Conservation (phyloP, 1,284 basidiomycete species). For the Polyporus tsugae region DNA sequence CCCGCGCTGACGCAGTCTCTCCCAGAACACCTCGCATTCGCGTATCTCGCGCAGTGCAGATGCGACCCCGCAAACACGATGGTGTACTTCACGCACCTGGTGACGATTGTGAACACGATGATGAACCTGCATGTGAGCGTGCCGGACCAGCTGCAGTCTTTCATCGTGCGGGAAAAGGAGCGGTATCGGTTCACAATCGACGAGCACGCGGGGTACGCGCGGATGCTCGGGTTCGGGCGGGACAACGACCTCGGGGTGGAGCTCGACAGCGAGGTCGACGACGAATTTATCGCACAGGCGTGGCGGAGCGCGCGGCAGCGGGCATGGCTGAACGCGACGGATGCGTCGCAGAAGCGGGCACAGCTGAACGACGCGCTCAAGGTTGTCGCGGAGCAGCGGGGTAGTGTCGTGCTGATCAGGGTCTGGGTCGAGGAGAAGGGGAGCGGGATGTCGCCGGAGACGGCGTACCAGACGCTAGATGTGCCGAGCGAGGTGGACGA, state of each 20-base stretch:
- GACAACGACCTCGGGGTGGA: slow-evolving; percentile 67
- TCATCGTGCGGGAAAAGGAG: slow-evolving; percentile 65
- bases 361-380: slow-evolving; percentile 71
- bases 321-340: slow-evolving; percentile 62
- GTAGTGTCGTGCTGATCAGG: slow-evolving; percentile 56
- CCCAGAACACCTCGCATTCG: slow-evolving; percentile 75
- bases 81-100: slow-evolving; percentile 67
- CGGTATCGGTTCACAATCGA: slow-evolving; percentile 60
- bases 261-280: slow-evolving; percentile 71
- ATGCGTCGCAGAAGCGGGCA: slow-evolving; percentile 50
- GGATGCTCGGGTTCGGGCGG: slow-evolving; percentile 70
- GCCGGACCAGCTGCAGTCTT: slow-evolving; percentile 57
- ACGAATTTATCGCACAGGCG: slow-evolving; percentile 72
- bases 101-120: slow-evolving; percentile 57
- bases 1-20: slow-evolving; percentile 11
- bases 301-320: slow-evolving; percentile 70
- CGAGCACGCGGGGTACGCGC: slow-evolving; percentile 31
- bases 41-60: slow-evolving; percentile 79
- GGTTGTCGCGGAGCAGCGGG: slow-evolving; percentile 67
- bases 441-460: slow-evolving; percentile 71
- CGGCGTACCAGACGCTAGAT: slow-evolving; percentile 80
- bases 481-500: slow-evolving; percentile 78
- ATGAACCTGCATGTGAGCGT: slow-evolving; percentile 52
- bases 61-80: slow-evolving; percentile 73
- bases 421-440: slow-evolving; percentile 63